phyloP scores from a whole-genome alignment of 1,139 yeast genomes.

The Pichia sp. region DNA sequence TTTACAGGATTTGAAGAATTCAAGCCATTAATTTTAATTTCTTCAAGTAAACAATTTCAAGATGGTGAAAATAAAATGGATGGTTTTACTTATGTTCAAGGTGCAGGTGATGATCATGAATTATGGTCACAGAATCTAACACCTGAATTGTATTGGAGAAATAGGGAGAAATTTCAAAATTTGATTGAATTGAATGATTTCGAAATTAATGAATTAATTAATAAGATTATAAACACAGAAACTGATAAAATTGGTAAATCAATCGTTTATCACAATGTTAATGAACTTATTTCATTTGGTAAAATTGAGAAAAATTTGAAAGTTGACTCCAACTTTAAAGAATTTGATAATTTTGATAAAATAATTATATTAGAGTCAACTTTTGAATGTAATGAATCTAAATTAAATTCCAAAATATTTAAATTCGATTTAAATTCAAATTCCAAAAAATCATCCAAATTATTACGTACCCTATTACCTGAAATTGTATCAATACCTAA shows the following conservation, averaged over 20 bases:
- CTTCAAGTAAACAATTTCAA: conserved; percentile 55
- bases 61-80: conserved; percentile 42
- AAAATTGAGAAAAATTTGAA: no score
- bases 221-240: conserved; percentile 1
- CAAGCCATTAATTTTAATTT: conserved; percentile 45
- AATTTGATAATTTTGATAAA: conserved; percentile 15
- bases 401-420: neutral
- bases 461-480: conserved; percentile 27
- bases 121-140: conserved; percentile 62
- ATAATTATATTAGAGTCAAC: conserved; percentile 16
- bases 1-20: conserved; percentile 17
- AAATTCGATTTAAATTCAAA: conserved; percentile 24
- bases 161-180: conserved; percentile 31
- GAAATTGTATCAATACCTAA: conserved; percentile 19
- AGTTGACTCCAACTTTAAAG: no score
- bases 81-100: conserved; percentile 66
- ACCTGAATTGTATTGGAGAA: conserved; percentile 53
- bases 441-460: conserved; percentile 59
- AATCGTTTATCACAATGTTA: conserved; percentile 2
- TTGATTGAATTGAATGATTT: conserved; percentile 31
- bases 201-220: conserved; percentile 30
- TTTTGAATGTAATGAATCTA: conserved; percentile 3
- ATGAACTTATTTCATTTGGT: conserved; percentile 13
- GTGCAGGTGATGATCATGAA: conserved; percentile 93
- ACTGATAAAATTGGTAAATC: conserved; percentile 4